Conservation (phyloP, 805 yeast genomes). For the Sugiyamaella qingdaonensis region DNA sequence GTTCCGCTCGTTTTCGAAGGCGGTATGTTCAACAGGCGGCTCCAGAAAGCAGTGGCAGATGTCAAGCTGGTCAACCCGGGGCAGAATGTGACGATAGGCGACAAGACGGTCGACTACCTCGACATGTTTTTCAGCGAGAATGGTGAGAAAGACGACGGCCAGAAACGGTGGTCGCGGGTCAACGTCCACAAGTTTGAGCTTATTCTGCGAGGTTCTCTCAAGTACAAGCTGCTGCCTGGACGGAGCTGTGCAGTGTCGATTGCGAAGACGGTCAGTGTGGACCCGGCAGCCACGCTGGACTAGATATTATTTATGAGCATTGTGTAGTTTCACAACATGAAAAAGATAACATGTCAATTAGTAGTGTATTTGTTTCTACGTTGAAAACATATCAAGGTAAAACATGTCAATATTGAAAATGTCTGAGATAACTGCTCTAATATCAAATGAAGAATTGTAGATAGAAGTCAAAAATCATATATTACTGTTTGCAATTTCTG, state of each 20-base stretch:
- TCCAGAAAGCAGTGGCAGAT: slow-evolving; percentile 58
- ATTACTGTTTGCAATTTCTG: too few species aligned
- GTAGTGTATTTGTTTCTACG: too few species aligned
- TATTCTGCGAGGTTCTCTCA: slow-evolving; percentile 75
- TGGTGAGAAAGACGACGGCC: slow-evolving; percentile 21
- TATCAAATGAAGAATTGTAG: too few species aligned
- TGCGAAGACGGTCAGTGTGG: slow-evolving; percentile 23
- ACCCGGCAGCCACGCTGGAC: slow-evolving; percentile 13
- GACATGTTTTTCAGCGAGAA: background rate
- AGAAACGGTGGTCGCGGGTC: slow-evolving; percentile 65
- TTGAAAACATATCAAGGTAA: too few species aligned
- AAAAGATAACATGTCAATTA: too few species aligned
- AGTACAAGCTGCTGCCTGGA: slow-evolving; percentile 66
- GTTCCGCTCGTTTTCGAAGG: slow-evolving; percentile 73
- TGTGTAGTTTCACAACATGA: too few species aligned
- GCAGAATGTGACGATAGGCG: slow-evolving; percentile 28
- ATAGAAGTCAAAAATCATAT: too few species aligned
- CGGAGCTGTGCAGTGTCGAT: slow-evolving; percentile 24
- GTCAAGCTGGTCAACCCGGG: slow-evolving; percentile 76
- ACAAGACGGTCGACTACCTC: background rate
- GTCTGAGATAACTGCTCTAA: too few species aligned
- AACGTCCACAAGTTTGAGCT: slow-evolving; percentile 80
- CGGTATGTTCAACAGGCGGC: slow-evolving; percentile 63
- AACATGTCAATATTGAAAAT: too few species aligned
- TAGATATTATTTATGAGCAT: too few species aligned